Evolutionary conservation across 2,329 filamentous ascomycete genomes (phyloP).

Genomic region (Byssothecium circinans): DNA sequence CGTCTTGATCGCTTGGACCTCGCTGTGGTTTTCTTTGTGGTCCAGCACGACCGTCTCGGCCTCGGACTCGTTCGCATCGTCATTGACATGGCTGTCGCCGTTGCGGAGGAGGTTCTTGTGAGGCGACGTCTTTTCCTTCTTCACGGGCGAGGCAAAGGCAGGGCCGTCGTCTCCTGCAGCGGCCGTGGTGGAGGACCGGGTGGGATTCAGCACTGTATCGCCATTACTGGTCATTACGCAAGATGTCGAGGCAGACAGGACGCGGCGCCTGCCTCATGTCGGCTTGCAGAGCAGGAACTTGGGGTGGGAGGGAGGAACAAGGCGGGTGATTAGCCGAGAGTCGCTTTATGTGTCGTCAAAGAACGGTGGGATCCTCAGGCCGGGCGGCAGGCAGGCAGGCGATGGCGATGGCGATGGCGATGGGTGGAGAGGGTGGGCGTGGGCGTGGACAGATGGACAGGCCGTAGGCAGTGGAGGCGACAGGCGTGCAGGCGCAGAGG

Average conservation of each 20-base stretch:
- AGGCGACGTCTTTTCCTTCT: slow-evolving; percentile 15
- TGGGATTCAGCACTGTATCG: slow-evolving; percentile 35
- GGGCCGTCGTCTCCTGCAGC: slow-evolving; percentile 18
- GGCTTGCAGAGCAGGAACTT: slow-evolving; percentile 14
- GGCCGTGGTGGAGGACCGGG: slow-evolving; percentile 15
- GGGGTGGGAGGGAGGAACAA: slow-evolving; percentile 19
- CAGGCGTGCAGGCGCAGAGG: slow-evolving; percentile 1
- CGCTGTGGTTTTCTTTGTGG: slow-evolving; percentile 42
- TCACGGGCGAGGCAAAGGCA: slow-evolving; percentile 23
- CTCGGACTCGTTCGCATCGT: slow-evolving; percentile 50
- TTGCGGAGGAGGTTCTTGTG: slow-evolving; percentile 19
- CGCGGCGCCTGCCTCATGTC: slow-evolving; percentile 45
- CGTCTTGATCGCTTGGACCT: slow-evolving; percentile 45
- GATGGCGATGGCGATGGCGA: neutral
- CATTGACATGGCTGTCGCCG: slow-evolving; percentile 31
- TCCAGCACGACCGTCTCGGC: slow-evolving; percentile 54
- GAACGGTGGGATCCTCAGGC: slow-evolving; percentile 1
- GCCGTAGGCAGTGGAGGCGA: neutral
- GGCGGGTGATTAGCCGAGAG: neutral
- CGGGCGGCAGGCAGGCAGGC: neutral
- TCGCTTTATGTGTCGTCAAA: slow-evolving; percentile 5
- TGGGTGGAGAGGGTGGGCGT: neutral
- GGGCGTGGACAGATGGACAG: neutral
- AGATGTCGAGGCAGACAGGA: slow-evolving; percentile 35
- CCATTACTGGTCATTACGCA: slow-evolving; percentile 47